A percentile compares a stretch with the other conserved stretches of the same genome.
These are phyloP conservation scores for Leonotis leonurus DNA, from an alignment of 257 asterid species.

Conservation along the genomic window DNA sequence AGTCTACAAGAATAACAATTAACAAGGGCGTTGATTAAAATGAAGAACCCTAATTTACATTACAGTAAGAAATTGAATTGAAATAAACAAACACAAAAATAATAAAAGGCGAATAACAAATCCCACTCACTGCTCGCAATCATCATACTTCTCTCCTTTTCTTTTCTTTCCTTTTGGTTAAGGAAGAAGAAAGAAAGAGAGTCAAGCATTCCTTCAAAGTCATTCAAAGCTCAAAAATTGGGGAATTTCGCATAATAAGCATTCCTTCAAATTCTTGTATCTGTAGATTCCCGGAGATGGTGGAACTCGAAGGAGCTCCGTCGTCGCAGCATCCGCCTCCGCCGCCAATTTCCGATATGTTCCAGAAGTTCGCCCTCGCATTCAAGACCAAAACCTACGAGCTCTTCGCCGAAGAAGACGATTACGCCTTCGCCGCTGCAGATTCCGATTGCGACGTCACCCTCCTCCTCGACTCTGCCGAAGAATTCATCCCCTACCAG, in stretches of 20 bases:
- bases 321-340: slow-evolving; percentile 41
- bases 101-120: slow-evolving; percentile 5
- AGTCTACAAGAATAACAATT: no score
- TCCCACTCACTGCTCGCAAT: slow-evolving; percentile 20
- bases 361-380: slow-evolving; percentile 82
- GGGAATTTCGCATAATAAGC: background rate
- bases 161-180: background rate
- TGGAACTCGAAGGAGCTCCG: slow-evolving; percentile 51
- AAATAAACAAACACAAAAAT: background rate
- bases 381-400: slow-evolving; percentile 88
- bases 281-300: slow-evolving; percentile 35
- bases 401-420: slow-evolving; percentile 58
- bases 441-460: slow-evolving; percentile 38
- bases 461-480: slow-evolving; percentile 71
- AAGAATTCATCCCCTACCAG: slow-evolving; percentile 79
- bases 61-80: no score
- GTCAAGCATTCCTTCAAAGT: slow-evolving; percentile 47
- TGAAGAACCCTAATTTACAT: no score
- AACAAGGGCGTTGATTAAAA: no score
- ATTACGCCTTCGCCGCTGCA: slow-evolving; percentile 12
- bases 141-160: no score
- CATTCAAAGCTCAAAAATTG: slow-evolving; percentile 46
- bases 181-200: background rate
- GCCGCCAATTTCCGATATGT: slow-evolving; percentile 81
- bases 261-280: background rate